Evolutionary conservation across 192 early-diverging fungal species (phyloP), one percentile per base, ranked within the genome.

Genomic region (Paraglomus occultum): DNA sequence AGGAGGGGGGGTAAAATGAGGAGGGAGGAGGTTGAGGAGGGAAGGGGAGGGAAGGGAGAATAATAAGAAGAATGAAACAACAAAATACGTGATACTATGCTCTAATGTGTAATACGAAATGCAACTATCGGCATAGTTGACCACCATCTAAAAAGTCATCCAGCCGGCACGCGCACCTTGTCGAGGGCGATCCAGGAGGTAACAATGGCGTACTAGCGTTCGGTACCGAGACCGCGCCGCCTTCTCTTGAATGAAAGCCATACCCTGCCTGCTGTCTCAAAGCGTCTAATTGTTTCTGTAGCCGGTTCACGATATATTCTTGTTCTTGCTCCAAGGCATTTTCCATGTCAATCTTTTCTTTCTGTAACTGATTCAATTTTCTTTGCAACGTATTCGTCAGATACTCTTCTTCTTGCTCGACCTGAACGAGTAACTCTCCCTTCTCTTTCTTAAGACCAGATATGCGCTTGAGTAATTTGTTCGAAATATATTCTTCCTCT

Each of bases 271-370:
- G 79, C 40, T 71, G 62, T 18, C 76, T 70, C 51, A 83, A 58
- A 18, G 79, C 65, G 68, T 94, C 91, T 43, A 94, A 67, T 53
- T 91, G 91, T 54, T 93, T 92, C 65, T 93, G 92, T 11, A 95
- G 74, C 67, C 89, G 81, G 75, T 96, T 96, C 55, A 96, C 93
- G 65, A 95, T 88, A 60, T 91, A 92, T 77, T 95, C 93, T 72
- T 95, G 92, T 69, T 95, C 93, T 73, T 94, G 91, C 71, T 96
- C 94, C 67, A 96, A 78, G 12, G 92, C 89, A 62, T 86, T 87
- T 64, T 96, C 94, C 82, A 96, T 87, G 49, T 93, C 87, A 67
- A 94, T 84, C 77, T 95, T 96, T 75, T 96, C 94, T 66, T 88
- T 85, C 71, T 95, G 90, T 44, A 96, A 81, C 71, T 87, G 79